Percentiles rank a stretch among this genome's conserved stretches.
Conservation (phyloP, 495 filamentous ascomycete species). For the Penicillium mononematosum region DNA sequence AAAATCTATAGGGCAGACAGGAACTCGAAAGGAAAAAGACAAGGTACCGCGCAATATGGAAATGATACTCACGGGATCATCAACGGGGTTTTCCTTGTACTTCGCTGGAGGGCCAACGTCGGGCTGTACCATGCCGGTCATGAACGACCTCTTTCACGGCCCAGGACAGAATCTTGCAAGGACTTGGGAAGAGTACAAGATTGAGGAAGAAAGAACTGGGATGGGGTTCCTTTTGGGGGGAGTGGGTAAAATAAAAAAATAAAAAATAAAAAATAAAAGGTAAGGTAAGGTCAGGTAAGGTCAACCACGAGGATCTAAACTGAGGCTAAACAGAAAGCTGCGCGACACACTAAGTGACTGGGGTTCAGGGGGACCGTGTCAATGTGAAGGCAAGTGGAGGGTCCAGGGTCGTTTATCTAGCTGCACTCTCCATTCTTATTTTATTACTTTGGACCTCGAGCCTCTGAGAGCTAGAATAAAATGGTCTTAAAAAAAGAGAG, state of each 20-base stretch:
- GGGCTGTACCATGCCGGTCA: constrained; percentile 51
- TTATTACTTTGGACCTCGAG: constrained; percentile 8
- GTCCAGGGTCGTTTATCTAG: constrained; percentile 51
- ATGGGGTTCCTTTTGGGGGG: neutral
- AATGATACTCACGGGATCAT: constrained; percentile 43
- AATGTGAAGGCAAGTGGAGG: constrained; percentile 38
- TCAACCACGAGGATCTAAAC: constrained; percentile 13
- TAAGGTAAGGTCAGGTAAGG: too few relatives aligned
- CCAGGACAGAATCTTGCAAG: constrained; percentile 18
- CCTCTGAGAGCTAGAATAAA: constrained; percentile 6
- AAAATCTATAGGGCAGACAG: constrained; percentile 13
- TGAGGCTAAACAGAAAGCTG: constrained; percentile 23
- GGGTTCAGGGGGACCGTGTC: constrained; percentile 37
- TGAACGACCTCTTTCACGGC: constrained; percentile 31
- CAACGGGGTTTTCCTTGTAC: constrained; percentile 45
- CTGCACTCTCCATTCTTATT: constrained; percentile 39
- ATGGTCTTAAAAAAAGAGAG: constrained; percentile 11
- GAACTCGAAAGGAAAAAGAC: constrained; percentile 15
- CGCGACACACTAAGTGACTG: constrained; percentile 31
- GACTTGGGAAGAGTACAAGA: constrained; percentile 1
- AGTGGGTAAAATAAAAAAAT: too few relatives aligned
- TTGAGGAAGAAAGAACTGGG: constrained; percentile 18
- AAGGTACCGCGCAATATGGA: constrained; percentile 14
- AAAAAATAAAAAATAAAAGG: too few relatives aligned
- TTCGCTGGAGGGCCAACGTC: constrained; percentile 43